phyloP scores from a whole-genome alignment of 169 alveolate species.

The Plasmodium adleri region DNA sequence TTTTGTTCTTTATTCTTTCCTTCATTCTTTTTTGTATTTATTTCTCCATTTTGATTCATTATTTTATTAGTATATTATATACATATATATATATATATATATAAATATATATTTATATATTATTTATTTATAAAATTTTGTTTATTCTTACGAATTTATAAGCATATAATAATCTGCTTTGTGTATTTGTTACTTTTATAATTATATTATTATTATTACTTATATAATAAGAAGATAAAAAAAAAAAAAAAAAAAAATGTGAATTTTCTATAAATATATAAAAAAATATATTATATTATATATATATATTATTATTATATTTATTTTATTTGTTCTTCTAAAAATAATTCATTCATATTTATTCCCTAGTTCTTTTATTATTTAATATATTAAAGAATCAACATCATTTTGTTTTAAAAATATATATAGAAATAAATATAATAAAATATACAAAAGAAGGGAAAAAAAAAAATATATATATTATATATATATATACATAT shows the following conservation, averaged over 20 bases:
- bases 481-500: background rate
- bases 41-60: background rate
- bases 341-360: background rate
- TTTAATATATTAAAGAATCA: conserved; percentile 5
- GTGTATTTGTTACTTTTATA: too few species aligned
- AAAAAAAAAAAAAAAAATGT: too few species aligned
- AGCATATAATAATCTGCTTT: too few species aligned
- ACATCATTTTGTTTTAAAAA: background rate
- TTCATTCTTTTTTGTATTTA: background rate
- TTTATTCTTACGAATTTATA: too few species aligned
- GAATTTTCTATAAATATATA: too few species aligned
- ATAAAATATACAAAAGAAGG: background rate
- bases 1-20: background rate
- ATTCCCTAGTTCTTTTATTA: background rate
- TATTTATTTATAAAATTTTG: too few species aligned
- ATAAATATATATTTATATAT: too few species aligned
- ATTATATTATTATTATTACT: too few species aligned
- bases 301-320: background rate
- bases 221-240: too few species aligned
- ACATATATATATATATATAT: too few species aligned
- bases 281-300: too few species aligned
- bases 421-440: background rate
- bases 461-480: background rate
- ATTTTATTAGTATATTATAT: background rate
- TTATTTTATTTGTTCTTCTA: background rate